A percentile compares a stretch with the other conserved stretches of the same genome.
These are phyloP conservation scores for Nicotiana tomentosiformis DNA, from an alignment of 257 asterid species.

Conservation along the genomic window DNA sequence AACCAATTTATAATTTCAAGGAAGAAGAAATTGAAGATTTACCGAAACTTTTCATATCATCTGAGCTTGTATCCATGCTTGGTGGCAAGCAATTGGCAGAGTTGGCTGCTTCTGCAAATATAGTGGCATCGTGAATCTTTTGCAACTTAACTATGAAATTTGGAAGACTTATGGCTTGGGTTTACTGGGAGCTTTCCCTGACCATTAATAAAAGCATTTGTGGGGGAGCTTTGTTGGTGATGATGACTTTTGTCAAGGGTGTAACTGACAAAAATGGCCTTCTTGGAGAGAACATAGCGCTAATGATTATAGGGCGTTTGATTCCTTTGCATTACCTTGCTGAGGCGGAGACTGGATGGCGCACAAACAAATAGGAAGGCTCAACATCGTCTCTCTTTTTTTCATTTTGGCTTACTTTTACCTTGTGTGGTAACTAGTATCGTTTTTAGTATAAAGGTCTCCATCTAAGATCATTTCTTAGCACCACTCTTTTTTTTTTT, in stretches of 20 bases:
- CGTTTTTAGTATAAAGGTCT: not conserved
- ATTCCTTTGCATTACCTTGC: not conserved
- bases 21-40: slow-evolving; percentile 25
- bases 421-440: too few relatives aligned
- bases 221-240: not conserved
- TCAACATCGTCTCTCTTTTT: too few relatives aligned
- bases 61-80: slow-evolving; percentile 36
- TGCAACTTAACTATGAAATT: not conserved
- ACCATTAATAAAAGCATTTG: not conserved
- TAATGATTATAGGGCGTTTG: not conserved
- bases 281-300: not conserved
- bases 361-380: not conserved
- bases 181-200: not conserved
- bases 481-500: not conserved
- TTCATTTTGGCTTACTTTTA: not conserved
- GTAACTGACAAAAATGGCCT: not conserved
- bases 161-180: not conserved
- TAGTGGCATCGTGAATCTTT: not conserved
- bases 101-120: slow-evolving; percentile 21
- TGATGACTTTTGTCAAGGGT: not conserved
- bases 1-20: slow-evolving; percentile 15
- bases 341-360: not conserved
- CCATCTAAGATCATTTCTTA: not conserved
- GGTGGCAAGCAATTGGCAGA: slow-evolving; percentile 29
- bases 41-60: slow-evolving; percentile 27